phyloP scores from a whole-genome alignment of 139 green algal species.

The Pleodorina starrii region DNA sequence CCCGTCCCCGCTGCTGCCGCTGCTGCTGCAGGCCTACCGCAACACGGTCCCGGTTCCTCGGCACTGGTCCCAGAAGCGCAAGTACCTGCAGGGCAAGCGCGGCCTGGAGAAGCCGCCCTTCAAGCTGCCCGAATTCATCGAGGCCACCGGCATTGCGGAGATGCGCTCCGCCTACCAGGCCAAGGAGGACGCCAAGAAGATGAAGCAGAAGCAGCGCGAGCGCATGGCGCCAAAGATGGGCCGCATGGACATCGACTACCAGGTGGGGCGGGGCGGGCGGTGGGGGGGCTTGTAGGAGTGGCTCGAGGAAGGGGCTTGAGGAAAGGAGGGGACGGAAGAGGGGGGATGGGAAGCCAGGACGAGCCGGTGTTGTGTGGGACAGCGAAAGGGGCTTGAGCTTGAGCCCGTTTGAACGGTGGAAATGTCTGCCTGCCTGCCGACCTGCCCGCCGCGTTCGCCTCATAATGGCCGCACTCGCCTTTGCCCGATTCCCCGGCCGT shows the following conservation, averaged over 20 bases:
- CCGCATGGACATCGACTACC: constrained; percentile 98
- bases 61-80: constrained; percentile 98
- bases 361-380: too few relatives aligned
- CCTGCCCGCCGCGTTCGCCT: too few relatives aligned
- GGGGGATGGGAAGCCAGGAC: too few relatives aligned
- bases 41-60: constrained; percentile 95
- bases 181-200: constrained; percentile 88
- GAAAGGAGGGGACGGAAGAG: too few relatives aligned
- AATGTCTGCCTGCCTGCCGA: too few relatives aligned
- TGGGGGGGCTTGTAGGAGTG: too few relatives aligned
- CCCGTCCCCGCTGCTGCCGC: too few relatives aligned
- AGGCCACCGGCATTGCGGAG: constrained; percentile 92
- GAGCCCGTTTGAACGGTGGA: too few relatives aligned
- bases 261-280: constrained; percentile 61
- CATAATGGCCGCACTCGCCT: too few relatives aligned
- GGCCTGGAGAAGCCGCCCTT: constrained; percentile 99
- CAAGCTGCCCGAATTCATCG: constrained; percentile 98
- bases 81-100: constrained; percentile 97
- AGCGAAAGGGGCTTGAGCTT: too few relatives aligned
- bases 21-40: constrained; percentile 67
- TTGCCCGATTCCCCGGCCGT: too few relatives aligned
- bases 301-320: too few relatives aligned
- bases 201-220: constrained; percentile 91
- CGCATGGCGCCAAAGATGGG: constrained; percentile 93
- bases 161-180: constrained; percentile 94